Percentiles rank a stretch among this genome's conserved stretches.
Evolutionary conservation across 2,329 filamentous ascomycete genomes (phyloP).

Genomic region (Xylaria arbuscula): DNA sequence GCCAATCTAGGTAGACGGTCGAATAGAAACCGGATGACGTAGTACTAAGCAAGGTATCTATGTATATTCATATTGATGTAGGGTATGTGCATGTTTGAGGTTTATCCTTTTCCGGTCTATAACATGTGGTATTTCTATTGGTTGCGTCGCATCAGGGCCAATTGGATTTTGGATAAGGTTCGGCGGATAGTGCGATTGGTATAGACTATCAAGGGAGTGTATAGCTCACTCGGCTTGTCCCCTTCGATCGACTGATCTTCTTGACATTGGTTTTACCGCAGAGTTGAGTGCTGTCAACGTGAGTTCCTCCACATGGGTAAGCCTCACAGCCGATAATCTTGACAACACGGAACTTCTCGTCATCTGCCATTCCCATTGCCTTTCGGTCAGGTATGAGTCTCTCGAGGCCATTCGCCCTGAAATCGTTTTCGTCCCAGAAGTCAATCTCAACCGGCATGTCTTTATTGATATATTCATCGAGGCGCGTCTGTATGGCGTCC

Average conservation of each 20-base stretch:
- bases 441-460: slow-evolving; percentile 71
- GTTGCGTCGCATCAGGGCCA: slow-evolving; percentile 6
- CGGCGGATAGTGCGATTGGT: neutral
- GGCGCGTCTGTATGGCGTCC: slow-evolving; percentile 67
- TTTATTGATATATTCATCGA: slow-evolving; percentile 67
- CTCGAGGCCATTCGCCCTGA: slow-evolving; percentile 64
- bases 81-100: slow-evolving; percentile 12
- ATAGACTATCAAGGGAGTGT: slow-evolving; percentile 41
- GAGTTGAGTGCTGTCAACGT: slow-evolving; percentile 69
- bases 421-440: slow-evolving; percentile 75
- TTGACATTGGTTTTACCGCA: slow-evolving; percentile 72
- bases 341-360: slow-evolving; percentile 73
- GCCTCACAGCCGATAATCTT: slow-evolving; percentile 74
- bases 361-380: slow-evolving; percentile 52
- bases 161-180: neutral
- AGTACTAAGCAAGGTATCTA: neutral
- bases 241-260: slow-evolving; percentile 74
- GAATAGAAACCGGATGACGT: slow-evolving; percentile 2
- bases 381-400: slow-evolving; percentile 64
- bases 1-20: neutral
- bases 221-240: slow-evolving; percentile 69
- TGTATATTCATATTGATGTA: slow-evolving; percentile 3
- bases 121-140: slow-evolving; percentile 16
- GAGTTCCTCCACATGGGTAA: slow-evolving; percentile 81
- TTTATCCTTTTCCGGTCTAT: slow-evolving; percentile 17